Conservation (phyloP, 2,329 filamentous ascomycete genomes). For the Microsporum canis region DNA sequence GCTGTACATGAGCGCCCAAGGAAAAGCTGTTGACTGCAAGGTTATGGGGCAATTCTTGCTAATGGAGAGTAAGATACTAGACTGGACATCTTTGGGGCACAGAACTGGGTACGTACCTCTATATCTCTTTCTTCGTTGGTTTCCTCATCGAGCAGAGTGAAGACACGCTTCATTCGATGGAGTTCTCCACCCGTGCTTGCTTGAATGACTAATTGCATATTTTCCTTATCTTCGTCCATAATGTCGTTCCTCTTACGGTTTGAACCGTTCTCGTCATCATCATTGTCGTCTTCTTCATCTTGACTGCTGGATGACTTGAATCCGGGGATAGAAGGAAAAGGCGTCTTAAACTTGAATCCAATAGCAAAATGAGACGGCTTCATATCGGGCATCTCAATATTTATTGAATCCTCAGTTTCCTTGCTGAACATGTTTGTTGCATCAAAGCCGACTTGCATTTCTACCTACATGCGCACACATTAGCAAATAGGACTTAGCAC, state of each 20-base stretch:
- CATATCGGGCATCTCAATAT: constrained; percentile 20
- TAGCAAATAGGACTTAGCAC: background rate
- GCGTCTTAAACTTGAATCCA: constrained; percentile 27
- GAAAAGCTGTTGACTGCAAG: constrained; percentile 22
- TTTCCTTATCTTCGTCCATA: constrained; percentile 13
- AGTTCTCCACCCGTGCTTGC: constrained; percentile 25
- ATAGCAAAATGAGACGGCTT: constrained; percentile 19
- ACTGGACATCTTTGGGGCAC: background rate
- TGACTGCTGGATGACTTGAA: constrained; percentile 10
- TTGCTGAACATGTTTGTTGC: constrained; percentile 25
- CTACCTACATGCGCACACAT: constrained; percentile 18
- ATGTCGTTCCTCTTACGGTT: constrained; percentile 7
- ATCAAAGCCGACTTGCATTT: constrained; percentile 26
- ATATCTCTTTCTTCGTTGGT: constrained; percentile 18
- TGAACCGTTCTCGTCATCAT: constrained; percentile 14
- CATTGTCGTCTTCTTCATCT: constrained; percentile 14
- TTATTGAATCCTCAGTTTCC: constrained; percentile 21
- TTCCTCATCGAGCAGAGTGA: constrained; percentile 20
- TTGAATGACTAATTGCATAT: constrained; percentile 23
- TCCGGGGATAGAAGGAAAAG: constrained; percentile 20
- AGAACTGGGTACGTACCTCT: constrained; percentile 17
- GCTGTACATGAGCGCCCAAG: constrained; percentile 25
- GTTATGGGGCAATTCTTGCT: constrained; percentile 24
- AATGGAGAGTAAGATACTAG: constrained; percentile 9
- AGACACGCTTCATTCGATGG: constrained; percentile 16